Evolutionary conservation across 2,329 filamentous ascomycete species (phyloP), one percentile per base, ranked within the genome.

Genomic region (Alternaria infectoria): DNA sequence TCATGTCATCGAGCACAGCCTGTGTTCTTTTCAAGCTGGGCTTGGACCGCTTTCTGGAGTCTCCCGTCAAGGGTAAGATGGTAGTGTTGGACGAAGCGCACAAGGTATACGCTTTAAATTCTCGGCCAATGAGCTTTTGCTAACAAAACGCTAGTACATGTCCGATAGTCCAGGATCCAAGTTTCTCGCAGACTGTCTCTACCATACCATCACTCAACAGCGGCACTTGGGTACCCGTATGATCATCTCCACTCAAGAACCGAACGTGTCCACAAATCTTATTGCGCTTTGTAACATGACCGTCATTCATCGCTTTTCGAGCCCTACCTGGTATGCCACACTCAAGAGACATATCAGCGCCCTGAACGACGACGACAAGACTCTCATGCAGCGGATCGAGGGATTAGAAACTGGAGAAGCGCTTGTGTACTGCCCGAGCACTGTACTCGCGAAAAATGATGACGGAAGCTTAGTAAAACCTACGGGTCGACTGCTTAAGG

Each of bases 41-140:
- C 19, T 81, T 95, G 2, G 84, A 84, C 3, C 79, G 92, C 0
- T 93, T 92, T 71, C 77, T 92, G 0, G 86, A 90, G 15, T 71
- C 70, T 11, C 32, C 28, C 2, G 66, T 69, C 0, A 68, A 76
- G 0, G 76, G 90, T 1, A 84, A 88, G 5, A 82, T 93, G 40
- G 79, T 94, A 13, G 90, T 90, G 0, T 81, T 94, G 0, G 91
- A 95, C 65, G 91, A 95, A 74, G 92, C 92, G 0, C 92, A 96
- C 74, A 93, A 50, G 47, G 25, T 30, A 40, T 1, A 40, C 0
- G 4, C 4, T 40, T 10, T 10, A 0, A 2, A 3, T 40, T 3
- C 36, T 40, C 1, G 15, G 1, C 4, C 36, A 40, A 17, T 1
- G 4, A 40, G 36, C 5, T 40, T 1, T 50, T 13, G 25, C 25